These are phyloP conservation scores for Chlamydomonas reinhardtii DNA, from an alignment of 163 green algal genomes.

Conservation along the genomic window DNA sequence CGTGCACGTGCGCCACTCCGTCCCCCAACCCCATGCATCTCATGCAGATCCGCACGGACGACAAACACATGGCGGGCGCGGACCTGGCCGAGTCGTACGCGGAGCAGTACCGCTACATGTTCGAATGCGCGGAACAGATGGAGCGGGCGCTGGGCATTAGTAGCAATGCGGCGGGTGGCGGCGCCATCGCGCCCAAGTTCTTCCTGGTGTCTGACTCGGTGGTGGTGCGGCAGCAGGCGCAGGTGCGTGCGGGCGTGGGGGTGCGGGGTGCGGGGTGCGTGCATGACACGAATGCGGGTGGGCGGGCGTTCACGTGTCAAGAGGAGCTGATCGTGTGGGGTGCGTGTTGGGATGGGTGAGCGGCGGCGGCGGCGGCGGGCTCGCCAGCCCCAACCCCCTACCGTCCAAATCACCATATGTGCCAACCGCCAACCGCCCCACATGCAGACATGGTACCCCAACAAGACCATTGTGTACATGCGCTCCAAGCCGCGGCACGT, in stretches of 20 bases:
- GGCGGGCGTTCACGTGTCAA: no score
- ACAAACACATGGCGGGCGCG: background rate
- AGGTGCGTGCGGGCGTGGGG: background rate
- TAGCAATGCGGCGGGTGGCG: no score
- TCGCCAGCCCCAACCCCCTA: no score
- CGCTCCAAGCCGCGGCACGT: background rate
- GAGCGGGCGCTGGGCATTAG: background rate
- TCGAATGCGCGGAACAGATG: background rate
- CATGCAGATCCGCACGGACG: slow-evolving; percentile 20
- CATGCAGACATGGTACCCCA: background rate
- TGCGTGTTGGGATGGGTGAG: no score
- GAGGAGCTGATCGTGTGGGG: no score
- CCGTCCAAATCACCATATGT: no score
- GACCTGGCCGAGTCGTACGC: background rate
- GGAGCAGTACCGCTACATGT: background rate
- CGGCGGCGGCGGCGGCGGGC: no score
- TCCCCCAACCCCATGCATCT: background rate
- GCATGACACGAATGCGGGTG: background rate
- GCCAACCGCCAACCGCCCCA: no score
- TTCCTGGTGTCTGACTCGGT: background rate
- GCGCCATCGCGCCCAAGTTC: background rate
- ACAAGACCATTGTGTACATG: background rate
- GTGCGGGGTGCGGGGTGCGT: background rate
- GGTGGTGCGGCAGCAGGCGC: background rate
- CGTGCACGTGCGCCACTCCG: background rate